Evolutionary conservation across 2,329 filamentous ascomycete genomes (phyloP).

Genomic region (Cladosporium sp.): DNA sequence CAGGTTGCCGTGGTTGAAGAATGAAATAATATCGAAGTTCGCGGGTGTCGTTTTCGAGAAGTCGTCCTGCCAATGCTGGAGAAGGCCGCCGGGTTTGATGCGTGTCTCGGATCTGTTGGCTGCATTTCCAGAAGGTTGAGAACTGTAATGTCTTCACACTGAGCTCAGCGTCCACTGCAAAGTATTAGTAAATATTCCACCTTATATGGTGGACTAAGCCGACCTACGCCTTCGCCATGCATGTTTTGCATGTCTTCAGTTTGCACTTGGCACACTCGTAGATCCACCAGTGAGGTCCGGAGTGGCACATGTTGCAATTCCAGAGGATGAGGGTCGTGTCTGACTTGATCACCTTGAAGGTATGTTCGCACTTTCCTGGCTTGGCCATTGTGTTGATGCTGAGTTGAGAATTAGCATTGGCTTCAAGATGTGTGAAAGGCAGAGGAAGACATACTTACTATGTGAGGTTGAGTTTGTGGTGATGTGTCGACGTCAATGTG

Average conservation of each 20-base stretch:
- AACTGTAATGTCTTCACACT: neutral
- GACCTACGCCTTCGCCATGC: constrained; percentile 47
- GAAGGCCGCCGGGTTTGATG: neutral
- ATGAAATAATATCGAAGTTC: neutral
- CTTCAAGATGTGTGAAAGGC: neutral
- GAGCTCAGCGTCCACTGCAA: constrained; percentile 2
- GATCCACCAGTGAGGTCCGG: constrained; percentile 54
- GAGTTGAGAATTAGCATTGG: neutral
- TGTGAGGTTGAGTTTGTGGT: neutral
- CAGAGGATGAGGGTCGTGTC: constrained; percentile 54
- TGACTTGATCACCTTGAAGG: constrained; percentile 55
- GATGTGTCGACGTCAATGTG: neutral
- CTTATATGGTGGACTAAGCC: no score
- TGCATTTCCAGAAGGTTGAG: neutral
- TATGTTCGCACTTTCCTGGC: constrained; percentile 51
- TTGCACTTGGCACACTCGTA: constrained; percentile 55
- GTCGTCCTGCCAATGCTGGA: neutral
- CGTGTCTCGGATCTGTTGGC: neutral
- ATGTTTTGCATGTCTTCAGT: constrained; percentile 53
- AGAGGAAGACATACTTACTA: neutral
- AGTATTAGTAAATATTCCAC: neutral
- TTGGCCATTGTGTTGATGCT: constrained; percentile 45
- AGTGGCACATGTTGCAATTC: constrained; percentile 56
- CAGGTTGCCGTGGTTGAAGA: neutral
- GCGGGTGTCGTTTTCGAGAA: neutral